Conservation (phyloP, 192 early-diverging fungal species). For the Coemansia sp. region DNA sequence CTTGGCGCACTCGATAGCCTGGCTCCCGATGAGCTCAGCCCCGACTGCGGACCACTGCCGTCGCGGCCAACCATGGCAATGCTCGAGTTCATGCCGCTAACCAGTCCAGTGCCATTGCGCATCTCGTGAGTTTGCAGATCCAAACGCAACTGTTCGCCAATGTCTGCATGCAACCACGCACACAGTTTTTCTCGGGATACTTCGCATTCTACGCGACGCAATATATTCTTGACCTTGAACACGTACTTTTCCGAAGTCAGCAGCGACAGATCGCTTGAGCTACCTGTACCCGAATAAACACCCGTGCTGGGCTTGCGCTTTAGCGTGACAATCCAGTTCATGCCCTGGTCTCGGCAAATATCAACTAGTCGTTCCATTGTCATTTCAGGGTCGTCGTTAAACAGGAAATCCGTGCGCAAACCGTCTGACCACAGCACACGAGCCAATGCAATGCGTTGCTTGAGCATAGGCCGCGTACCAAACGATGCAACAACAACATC, state of each 20-base stretch:
- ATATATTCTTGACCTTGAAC: slow-evolving; percentile 72
- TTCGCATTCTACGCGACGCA: slow-evolving; percentile 70
- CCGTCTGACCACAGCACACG: slow-evolving; percentile 76
- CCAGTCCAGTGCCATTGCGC: slow-evolving; percentile 12
- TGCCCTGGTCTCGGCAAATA: slow-evolving; percentile 65
- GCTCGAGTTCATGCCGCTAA: background rate
- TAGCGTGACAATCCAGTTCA: slow-evolving; percentile 79
- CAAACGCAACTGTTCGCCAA: slow-evolving; percentile 63
- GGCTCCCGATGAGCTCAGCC: too few species aligned
- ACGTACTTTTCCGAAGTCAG: slow-evolving; percentile 20
- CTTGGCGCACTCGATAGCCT: too few species aligned
- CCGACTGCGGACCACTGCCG: background rate
- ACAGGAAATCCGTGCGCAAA: slow-evolving; percentile 78
- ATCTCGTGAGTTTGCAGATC: slow-evolving; percentile 57
- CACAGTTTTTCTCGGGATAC: slow-evolving; percentile 59
- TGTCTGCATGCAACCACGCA: slow-evolving; percentile 63
- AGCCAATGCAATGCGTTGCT: slow-evolving; percentile 75
- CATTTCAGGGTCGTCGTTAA: slow-evolving; percentile 69
- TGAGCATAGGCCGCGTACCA: slow-evolving; percentile 63
- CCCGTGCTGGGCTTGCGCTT: slow-evolving; percentile 47
- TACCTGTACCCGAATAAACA: background rate
- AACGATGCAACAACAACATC: slow-evolving; percentile 82
- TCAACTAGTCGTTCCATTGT: slow-evolving; percentile 65
- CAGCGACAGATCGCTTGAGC: background rate
- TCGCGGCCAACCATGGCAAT: slow-evolving; percentile 14